Evolutionary conservation across 306 rosid genomes (phyloP), one percentile per base, ranked within the genome.

Genomic region (Biancaea sappan): DNA sequence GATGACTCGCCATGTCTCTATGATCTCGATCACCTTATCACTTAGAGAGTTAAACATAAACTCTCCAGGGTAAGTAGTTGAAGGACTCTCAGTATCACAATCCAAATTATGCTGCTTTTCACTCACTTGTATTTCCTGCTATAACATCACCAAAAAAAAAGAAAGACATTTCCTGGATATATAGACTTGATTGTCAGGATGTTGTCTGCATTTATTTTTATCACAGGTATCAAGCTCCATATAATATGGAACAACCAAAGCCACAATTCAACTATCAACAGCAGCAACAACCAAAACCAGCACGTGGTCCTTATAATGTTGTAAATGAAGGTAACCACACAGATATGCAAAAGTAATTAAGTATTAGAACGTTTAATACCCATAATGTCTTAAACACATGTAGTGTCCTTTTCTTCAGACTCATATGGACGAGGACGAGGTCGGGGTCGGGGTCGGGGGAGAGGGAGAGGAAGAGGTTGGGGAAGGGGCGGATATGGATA

Each of bases 1-100:
- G 92, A 91, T 88, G 94, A 94, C 98, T 69, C 96, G 98, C 58
- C 98, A 94, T 73, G 98, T 94, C 53, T 94, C 98, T 41, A 91
- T 94, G 97, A 94, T 94, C 80, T 88, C 98, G 72, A 82, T 94
- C 83, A 81, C 92, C 58, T 81, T 91, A 53, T 94, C 98, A 72
- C 73, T 86, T 13, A 69, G 67, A 50, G 98, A 94, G 82, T 79
- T 94, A 69, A 85, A 91, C 88, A 81, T 78, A 82, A 74, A 21
- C 41, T 88, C 98, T 82, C 93, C 98, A 1, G 98, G 98, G 98
- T 94, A 71, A 75, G 90, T 78, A 35, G 44, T 64, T 52, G n/a
- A 32, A 48, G 61, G 57, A 64, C 6, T 51, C 59, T 10, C 7
- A 16, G 4, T 53, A 66, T 74, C 52, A 31, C 25, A 13, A 66